Evolutionary conservation across 139 green algal species (phyloP).

Genomic region (Desmodesmus armatus): DNA sequence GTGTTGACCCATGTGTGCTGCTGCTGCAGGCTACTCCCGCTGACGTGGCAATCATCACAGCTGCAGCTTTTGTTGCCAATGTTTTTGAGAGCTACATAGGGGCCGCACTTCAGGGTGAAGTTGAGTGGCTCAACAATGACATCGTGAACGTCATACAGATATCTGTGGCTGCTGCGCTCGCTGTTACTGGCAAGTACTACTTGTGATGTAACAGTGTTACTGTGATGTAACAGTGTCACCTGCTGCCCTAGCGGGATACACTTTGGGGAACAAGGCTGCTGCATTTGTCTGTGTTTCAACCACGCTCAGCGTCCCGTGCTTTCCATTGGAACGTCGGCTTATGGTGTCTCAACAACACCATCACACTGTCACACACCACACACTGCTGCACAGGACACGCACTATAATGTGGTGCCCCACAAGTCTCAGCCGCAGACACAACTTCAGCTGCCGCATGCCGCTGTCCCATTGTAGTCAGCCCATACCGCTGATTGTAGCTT

Average conservation of each 20-base stretch:
- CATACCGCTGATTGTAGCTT: background rate
- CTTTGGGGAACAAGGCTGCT: too few species aligned
- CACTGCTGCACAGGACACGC: background rate
- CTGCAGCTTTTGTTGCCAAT: slow-evolving; percentile 87
- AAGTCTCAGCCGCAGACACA: background rate
- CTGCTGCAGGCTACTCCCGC: slow-evolving; percentile 57
- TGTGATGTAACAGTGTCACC: too few species aligned
- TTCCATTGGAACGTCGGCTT: too few species aligned
- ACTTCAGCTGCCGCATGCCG: background rate
- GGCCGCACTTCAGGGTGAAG: slow-evolving; percentile 80
- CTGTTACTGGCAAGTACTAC: slow-evolving; percentile 46
- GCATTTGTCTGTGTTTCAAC: too few species aligned
- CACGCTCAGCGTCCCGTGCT: too few species aligned
- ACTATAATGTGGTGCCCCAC: background rate
- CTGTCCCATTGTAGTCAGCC: background rate
- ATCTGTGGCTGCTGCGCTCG: slow-evolving; percentile 78
- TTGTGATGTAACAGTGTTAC: too few species aligned
- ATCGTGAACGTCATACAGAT: slow-evolving; percentile 98
- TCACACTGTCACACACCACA: too few species aligned
- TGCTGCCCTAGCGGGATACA: too few species aligned
- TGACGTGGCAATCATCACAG: slow-evolving; percentile 50
- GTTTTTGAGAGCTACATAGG: slow-evolving; percentile 92
- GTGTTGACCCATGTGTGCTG: too few species aligned
- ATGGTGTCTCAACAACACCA: too few species aligned
- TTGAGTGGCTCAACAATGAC: slow-evolving; percentile 95